Evolutionary conservation across 2,329 filamentous ascomycete genomes (phyloP).

Genomic region (Cucurbitaria berberidis): DNA sequence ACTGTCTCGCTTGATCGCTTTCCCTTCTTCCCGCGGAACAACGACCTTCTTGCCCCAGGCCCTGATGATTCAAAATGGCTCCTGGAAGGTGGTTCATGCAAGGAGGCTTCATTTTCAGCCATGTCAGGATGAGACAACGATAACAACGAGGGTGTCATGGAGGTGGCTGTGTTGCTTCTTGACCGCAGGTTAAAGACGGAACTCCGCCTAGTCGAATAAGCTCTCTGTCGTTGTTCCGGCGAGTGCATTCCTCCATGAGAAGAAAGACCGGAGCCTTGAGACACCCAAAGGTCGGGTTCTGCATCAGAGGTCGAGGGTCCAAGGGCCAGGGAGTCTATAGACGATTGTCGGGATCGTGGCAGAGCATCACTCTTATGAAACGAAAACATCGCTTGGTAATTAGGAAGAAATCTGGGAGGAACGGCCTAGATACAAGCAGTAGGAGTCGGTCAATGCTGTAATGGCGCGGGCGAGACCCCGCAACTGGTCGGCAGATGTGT

Average conservation of each 20-base stretch:
- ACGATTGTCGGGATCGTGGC: conserved; percentile 42
- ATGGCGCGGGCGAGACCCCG: conserved; percentile 31
- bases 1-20: conserved; percentile 46
- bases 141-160: conserved; percentile 38
- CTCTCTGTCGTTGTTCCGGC: conserved; percentile 36
- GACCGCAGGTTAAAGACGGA: conserved; percentile 48
- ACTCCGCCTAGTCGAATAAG: conserved; percentile 32
- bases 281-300: conserved; percentile 30
- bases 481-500: conserved; percentile 32
- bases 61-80: conserved; percentile 29
- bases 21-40: conserved; percentile 46
- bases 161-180: conserved; percentile 47
- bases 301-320: conserved; percentile 29
- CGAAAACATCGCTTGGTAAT: conserved; percentile 40
- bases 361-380: conserved; percentile 44
- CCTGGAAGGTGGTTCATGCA: conserved; percentile 34
- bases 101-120: conserved; percentile 27
- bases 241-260: conserved; percentile 38
- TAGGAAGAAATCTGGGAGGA: conserved; percentile 13
- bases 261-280: conserved; percentile 32
- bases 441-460: conserved; percentile 29
- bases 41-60: conserved; percentile 30
- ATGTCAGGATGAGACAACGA: conserved; percentile 32
- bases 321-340: conserved; percentile 38
- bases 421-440: conserved; percentile 23